phyloP scores from a whole-genome alignment of 148 eudicot species.

The Chenopodium quinoa region DNA sequence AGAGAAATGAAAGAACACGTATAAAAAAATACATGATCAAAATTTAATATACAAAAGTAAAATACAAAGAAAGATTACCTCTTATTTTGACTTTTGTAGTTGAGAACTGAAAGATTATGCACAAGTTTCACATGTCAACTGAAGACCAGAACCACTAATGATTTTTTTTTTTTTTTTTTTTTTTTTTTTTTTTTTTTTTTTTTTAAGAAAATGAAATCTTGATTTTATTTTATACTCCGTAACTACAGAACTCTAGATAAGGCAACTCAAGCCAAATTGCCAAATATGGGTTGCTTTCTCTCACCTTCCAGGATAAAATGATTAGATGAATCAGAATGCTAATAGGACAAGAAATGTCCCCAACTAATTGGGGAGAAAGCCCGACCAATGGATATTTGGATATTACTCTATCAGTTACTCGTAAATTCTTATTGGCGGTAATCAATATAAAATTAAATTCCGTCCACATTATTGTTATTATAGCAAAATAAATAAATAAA shows the following conservation, averaged over 20 bases:
- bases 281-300: neutral
- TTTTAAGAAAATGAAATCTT: neutral
- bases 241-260: neutral
- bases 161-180: neutral
- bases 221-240: neutral
- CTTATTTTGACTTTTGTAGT: neutral
- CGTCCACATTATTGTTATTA: no score
- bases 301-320: neutral
- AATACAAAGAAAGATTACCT: slow-evolving; percentile 1
- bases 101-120: neutral
- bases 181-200: no score
- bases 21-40: neutral
- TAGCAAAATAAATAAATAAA: no score
- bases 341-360: neutral
- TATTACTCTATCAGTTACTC: no score
- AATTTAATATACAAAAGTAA: neutral
- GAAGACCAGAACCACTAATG: neutral
- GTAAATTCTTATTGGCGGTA: no score
- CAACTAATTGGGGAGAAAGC: neutral
- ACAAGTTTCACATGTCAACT: neutral
- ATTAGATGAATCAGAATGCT: neutral
- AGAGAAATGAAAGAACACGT: neutral
- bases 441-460: no score
- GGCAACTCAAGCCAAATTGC: neutral
- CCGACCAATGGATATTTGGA: neutral